phyloP scores from a whole-genome alignment of 345 rosid species.

The Moricandia moricandioides region DNA sequence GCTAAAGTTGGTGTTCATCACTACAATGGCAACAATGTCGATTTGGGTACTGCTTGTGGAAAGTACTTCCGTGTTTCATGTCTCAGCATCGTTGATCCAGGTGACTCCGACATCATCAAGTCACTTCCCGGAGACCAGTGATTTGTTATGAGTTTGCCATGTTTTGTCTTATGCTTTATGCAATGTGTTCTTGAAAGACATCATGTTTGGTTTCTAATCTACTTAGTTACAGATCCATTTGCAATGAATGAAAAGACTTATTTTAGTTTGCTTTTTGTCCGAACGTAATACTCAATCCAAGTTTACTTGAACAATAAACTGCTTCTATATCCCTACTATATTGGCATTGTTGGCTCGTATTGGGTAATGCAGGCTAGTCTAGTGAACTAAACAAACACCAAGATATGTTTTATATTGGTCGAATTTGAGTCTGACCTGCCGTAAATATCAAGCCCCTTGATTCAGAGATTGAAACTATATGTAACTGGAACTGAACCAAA shows the following conservation, averaged over 20 bases:
- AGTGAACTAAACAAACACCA: too few relatives aligned
- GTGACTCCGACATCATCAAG: conserved; percentile 84
- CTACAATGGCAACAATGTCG: conserved; percentile 58
- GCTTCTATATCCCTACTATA: too few relatives aligned
- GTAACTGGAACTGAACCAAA: too few relatives aligned
- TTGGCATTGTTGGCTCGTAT: too few relatives aligned
- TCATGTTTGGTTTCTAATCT: background rate
- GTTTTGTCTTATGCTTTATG: background rate
- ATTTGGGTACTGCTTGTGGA: conserved; percentile 78
- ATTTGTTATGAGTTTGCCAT: conserved; percentile 15
- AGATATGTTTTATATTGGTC: too few relatives aligned
- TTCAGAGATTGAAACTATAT: too few relatives aligned
- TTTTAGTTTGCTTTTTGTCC: background rate
- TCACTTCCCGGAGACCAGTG: conserved; percentile 46
- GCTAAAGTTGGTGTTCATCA: conserved; percentile 38
- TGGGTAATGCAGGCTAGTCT: too few relatives aligned
- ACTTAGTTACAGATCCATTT: background rate
- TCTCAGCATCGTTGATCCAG: conserved; percentile 65
- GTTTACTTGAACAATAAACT: too few relatives aligned
- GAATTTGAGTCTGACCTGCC: too few relatives aligned
- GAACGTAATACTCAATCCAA: too few relatives aligned
- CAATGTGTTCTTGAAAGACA: conserved; percentile 20
- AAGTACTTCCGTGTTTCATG: conserved; percentile 76
- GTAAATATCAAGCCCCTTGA: too few relatives aligned
- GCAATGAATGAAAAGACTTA: background rate